Evolutionary conservation across 805 yeast genomes (phyloP), one percentile per base, ranked within the genome.

Genomic region (Cyberlindnera euphorbiae): DNA sequence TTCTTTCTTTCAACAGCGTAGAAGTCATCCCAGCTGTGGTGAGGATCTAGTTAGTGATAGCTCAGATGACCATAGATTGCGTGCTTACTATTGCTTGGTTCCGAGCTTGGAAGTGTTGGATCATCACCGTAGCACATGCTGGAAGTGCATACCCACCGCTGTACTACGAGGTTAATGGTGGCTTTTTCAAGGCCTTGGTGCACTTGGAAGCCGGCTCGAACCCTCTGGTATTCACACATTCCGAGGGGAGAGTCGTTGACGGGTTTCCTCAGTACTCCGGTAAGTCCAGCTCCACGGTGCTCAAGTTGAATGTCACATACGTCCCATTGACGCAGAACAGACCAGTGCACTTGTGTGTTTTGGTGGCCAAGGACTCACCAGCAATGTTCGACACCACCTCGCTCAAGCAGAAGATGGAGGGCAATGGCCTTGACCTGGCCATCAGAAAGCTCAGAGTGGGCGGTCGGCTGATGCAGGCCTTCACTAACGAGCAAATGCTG

Each of bases 391-490:
- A 89, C 50, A 73, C 85, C 45, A 88, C 94, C 1, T 41, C 55
- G 3, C 67, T 71, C 45, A 70, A 66, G 35, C 44, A 50, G 6
- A 46, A 55, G 16, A 57, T 66, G 22, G 93, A 84, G 46, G 81
- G 79, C 2, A 79, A 84, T 42, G 75, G 68, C 11, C 48, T 89
- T 16, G 78, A 78, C n/a, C 56, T 79, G 5, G 96, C 96, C 1
- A 63, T 83, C 14, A 67, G 65, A 45, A 86, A 86, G 55, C 56
- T 90, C 45, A 75, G 93, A 49, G 75, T 87, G 42, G 96, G 85
- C 4, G 95, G 83, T 5, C 69, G 95, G 48, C 59, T 89, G 59
- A 85, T 86, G 95, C 90, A 86, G 50, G 94, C 96, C 1, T 88
- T 73, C 58, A 89, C 97, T 0, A 79, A 77, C 49, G 97, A 89